Evolutionary conservation across 2,329 filamentous ascomycete species (phyloP), one percentile per base, ranked within the genome.

Genomic region (Colletotrichum sp.): DNA sequence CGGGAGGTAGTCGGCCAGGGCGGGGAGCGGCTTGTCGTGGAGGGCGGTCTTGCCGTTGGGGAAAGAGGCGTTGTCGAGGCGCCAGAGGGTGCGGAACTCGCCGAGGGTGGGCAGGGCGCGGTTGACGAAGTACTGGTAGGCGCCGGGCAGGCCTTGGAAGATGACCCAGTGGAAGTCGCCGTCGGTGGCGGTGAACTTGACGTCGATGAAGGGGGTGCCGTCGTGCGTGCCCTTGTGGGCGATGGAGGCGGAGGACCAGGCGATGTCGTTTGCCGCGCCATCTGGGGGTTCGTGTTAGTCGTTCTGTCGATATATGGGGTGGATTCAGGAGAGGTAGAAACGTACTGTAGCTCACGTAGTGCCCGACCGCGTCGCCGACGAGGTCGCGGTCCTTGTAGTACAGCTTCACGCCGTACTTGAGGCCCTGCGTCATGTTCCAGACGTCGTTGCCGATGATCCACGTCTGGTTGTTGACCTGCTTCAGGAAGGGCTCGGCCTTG

Each of bases 71-170:
- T 89, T 89, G 69, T 88, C 88, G 15, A 90, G 83, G 9, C 88
- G 84, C 84, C 87, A 89, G 3, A 90, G 83, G 0, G 88, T 89
- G 24, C 89, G 82, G 78, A 89, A 89, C 76, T 89, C 88, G 65
- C 88, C 88, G 8, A 90, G 83, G 0, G 82, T 83, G 1, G 89
- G 88, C 6, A 90, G 81, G 5, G 83, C 86, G 67, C 82, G 86
- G 79, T 90, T 90, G 74, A 90, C 87, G 67, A 90, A 88, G 81
- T 90, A 90, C 71, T 90, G 89, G 78, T 90, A 90, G n/a, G 89
- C 88, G n/a, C 89, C 89, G 4, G 86, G 81, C 2, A 89, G 85
- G 18, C 86, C 84, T 4, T 87, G 83, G 76, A 87, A 86, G 72
- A 90, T 87, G 13, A 90, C 86, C 88, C 88, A 90, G 76, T 90